Evolutionary conservation across 306 rosid species (phyloP).

Genomic region (Vicia villosa): DNA sequence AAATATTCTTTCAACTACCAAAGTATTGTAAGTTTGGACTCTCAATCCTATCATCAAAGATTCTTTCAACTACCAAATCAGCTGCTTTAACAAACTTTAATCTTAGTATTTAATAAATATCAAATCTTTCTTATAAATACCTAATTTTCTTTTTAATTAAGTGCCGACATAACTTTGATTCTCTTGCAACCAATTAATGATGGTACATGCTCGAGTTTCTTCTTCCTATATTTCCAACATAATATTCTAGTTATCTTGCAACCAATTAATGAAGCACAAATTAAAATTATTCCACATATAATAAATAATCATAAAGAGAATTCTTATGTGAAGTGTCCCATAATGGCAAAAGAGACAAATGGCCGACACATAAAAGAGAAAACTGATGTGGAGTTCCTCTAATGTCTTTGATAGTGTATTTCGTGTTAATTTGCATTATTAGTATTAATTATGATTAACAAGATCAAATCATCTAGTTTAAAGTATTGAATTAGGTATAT

Average conservation of each 20-base stretch:
- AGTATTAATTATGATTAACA: slow-evolving; percentile 30
- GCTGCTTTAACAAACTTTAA: too few relatives aligned
- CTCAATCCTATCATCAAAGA: too few relatives aligned
- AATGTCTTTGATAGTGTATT: slow-evolving; percentile 50
- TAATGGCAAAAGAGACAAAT: slow-evolving; percentile 51
- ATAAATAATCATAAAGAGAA: slow-evolving; percentile 16
- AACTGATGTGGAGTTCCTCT: slow-evolving; percentile 53
- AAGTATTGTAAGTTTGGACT: too few relatives aligned
- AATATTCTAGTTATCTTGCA: slow-evolving; percentile 4
- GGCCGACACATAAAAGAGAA: slow-evolving; percentile 65
- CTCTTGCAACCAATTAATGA: too few relatives aligned
- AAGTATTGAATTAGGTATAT: slow-evolving; percentile 41
- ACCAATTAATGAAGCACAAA: not conserved
- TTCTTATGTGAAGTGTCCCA: slow-evolving; percentile 20
- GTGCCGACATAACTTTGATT: too few relatives aligned
- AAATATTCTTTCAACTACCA: too few relatives aligned
- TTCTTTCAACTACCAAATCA: too few relatives aligned
- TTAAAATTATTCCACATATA: not conserved
- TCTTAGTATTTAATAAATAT: too few relatives aligned
- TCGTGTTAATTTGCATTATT: slow-evolving; percentile 29
- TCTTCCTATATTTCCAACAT: slow-evolving; percentile 5
- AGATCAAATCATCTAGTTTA: slow-evolving; percentile 38
- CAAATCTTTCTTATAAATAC: too few relatives aligned
- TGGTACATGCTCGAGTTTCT: not conserved
- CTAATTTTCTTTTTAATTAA: too few relatives aligned